A percentile compares a stretch with the other conserved stretches of the same genome.
These are phyloP conservation scores for Rhodotorula toruloides DNA, from an alignment of 768 basidiomycete species.

Conservation along the genomic window DNA sequence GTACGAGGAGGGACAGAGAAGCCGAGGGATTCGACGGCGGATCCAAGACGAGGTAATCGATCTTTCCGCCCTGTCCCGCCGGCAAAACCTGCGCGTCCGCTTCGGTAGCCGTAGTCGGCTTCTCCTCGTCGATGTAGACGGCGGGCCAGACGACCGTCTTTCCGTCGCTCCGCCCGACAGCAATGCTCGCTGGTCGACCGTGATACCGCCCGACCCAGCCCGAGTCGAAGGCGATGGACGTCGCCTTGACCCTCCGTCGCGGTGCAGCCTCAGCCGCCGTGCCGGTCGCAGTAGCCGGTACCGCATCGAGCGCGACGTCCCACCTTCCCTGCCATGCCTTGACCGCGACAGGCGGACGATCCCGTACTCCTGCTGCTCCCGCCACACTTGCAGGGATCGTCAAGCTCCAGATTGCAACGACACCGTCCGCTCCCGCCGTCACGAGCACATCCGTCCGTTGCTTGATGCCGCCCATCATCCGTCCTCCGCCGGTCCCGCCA, in stretches of 20 bases:
- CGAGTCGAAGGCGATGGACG: conserved; percentile 22
- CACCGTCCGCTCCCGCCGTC: conserved; percentile 8
- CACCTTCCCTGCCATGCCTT: conserved; percentile 23
- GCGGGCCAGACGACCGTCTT: conserved; percentile 13
- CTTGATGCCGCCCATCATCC: neutral
- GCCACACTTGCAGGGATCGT: neutral
- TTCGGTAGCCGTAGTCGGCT: neutral
- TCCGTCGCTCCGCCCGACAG: conserved; percentile 30
- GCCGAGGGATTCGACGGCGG: neutral
- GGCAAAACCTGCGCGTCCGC: neutral
- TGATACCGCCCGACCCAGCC: conserved; percentile 20
- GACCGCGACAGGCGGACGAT: conserved; percentile 10
- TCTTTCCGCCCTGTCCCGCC: neutral
- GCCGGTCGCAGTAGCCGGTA: neutral
- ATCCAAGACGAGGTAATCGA: conserved; percentile 17
- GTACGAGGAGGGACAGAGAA: conserved; percentile 5
- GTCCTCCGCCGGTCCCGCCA: conserved; percentile 4
- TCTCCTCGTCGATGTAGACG: conserved; percentile 4
- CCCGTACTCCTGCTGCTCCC: neutral
- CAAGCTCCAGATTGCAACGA: conserved; percentile 7
- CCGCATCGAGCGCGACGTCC: conserved; percentile 12
- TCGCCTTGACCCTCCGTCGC: conserved; percentile 3
- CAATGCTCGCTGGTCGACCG: conserved; percentile 6
- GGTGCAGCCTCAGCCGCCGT: neutral
- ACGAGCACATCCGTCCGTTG: conserved; percentile 5